Evolutionary conservation across 768 basidiomycete genomes (phyloP).

Genomic region (Trametes cinnabarina): DNA sequence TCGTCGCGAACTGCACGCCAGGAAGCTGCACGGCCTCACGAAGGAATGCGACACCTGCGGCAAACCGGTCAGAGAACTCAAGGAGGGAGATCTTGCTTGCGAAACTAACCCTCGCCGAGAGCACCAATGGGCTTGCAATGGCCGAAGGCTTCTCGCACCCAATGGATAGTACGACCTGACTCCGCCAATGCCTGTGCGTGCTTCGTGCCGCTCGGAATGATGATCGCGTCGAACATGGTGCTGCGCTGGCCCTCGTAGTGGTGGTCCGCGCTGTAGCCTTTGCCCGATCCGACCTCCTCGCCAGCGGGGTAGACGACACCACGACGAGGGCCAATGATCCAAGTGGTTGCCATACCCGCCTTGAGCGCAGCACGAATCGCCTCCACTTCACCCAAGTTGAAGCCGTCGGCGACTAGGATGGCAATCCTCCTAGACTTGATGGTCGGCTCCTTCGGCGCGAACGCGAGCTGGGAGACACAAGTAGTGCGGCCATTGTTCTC

Average conservation of each 20-base stretch:
- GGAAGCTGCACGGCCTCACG: constrained; percentile 46
- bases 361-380: constrained; percentile 55
- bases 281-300: constrained; percentile 24
- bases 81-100: neutral
- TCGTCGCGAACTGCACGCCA: constrained; percentile 41
- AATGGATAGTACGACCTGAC: constrained; percentile 76
- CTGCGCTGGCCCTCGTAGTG: constrained; percentile 77
- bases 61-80: neutral
- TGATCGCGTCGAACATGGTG: constrained; percentile 79
- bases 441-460: constrained; percentile 52
- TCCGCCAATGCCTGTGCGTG: constrained; percentile 56
- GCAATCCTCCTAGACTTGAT: constrained; percentile 71
- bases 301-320: constrained; percentile 45
- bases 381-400: constrained; percentile 57
- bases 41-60: constrained; percentile 48
- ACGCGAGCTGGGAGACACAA: constrained; percentile 61
- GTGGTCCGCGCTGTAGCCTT: constrained; percentile 56
- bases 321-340: constrained; percentile 66
- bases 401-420: constrained; percentile 74
- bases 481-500: constrained; percentile 59
- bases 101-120: constrained; percentile 56
- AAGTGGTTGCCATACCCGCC: constrained; percentile 54
- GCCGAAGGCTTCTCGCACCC: constrained; percentile 81
- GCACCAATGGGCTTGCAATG: constrained; percentile 85
- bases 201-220: constrained; percentile 68